phyloP scores from a whole-genome alignment of 148 eudicot genomes.

The Chenopodium album region DNA sequence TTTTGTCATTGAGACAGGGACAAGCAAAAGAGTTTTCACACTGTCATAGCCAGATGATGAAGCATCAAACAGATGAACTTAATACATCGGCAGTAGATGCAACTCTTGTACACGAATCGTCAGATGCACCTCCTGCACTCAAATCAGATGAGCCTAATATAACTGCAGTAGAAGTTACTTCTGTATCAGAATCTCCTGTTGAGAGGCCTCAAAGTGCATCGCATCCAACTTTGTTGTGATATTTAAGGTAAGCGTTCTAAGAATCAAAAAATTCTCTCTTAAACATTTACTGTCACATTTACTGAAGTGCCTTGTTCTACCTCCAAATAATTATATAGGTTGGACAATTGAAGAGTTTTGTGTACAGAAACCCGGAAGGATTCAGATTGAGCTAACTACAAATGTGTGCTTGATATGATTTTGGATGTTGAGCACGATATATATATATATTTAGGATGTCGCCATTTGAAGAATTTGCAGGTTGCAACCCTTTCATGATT shows the following conservation, averaged over 20 bases:
- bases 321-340: background rate
- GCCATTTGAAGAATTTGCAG: background rate
- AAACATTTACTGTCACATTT: too few relatives aligned
- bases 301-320: too few relatives aligned
- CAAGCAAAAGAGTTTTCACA: conserved; percentile 21
- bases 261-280: too few relatives aligned
- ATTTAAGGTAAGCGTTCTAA: too few relatives aligned
- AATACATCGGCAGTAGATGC: too few relatives aligned
- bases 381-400: background rate
- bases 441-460: background rate
- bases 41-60: conserved; percentile 2
- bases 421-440: background rate
- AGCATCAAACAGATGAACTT: background rate
- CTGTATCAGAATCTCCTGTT: background rate
- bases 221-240: too few relatives aligned
- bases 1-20: conserved; percentile 5
- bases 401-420: background rate
- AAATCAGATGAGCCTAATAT: background rate
- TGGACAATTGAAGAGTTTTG: background rate
- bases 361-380: background rate
- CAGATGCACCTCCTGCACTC: background rate
- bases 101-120: too few relatives aligned
- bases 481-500: background rate
- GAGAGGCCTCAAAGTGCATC: too few relatives aligned
- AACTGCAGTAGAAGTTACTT: background rate